Base-by-base conservation (phyloP, 345 rosid species). In the Hibiscus syriacus region DNA sequence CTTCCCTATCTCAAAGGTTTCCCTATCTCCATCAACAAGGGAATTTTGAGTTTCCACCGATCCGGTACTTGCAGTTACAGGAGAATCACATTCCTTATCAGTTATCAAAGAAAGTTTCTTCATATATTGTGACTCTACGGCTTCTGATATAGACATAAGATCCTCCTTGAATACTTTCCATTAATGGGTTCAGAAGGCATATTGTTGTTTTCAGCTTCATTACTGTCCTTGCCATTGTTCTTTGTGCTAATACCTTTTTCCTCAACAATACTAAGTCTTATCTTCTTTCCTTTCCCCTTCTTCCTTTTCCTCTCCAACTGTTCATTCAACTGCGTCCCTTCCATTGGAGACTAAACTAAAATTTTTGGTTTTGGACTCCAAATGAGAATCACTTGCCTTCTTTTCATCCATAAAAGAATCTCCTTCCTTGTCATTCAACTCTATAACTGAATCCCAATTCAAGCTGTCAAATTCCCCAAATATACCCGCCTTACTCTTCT, bases 51-150 rank as follows among this genome's bases (percentile, higher is more conserved):
- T 30, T 26, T 74, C 56, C 55, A 72, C 6, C 59, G 49, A 8
- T 60, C 32, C 17, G 27, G 61, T 34, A 63, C 48, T 64, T 69
- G 36, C 64, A 70, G 36, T 66, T 8, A 20, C 57, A 4, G 36
- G 46, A 23, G 58, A 60, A 69, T 38, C 52, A 71, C 23, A 64
- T 71, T 10, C 26, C 48, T 64, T 59, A 54, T 23, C 59, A 19
- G 63, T 20, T 9, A 75, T 22, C 14, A 9, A 43, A 57, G 29
- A 19, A 38, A 55, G 26, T 38, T 68, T 45, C 36, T 41, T 29
- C 19, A 43, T 34, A 20, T 12, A 5, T 62, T 39, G 39, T 27
- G 52, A 46, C 36, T 41, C 73, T 29, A 45, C 19, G 19, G 29
- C 59, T 29, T 60, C 52, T 26, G 59, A 53, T 38, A 62, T 70